Evolutionary conservation across 768 basidiomycete genomes (phyloP), one percentile per base, ranked within the genome.

Genomic region (Mycena leptocephala): DNA sequence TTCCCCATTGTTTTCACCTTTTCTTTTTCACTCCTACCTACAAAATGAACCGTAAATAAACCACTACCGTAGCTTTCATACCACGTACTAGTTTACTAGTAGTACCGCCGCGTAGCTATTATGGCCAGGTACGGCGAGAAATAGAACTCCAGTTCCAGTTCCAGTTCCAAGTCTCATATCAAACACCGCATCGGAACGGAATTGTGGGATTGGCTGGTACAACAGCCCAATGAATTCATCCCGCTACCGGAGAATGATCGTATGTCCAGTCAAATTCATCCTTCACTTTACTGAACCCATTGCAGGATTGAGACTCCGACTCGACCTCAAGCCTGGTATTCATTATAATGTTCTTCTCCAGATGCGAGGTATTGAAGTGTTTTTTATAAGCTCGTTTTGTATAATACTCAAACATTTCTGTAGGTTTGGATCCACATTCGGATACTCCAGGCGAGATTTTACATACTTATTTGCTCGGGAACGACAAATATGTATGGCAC

Each of bases 401-500:
- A 16, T 11, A 41, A 11, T 10, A 56, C n/a, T n/a, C n/a, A n/a
- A n/a, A n/a, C n/a, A n/a, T n/a, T n/a, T n/a, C n/a, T n/a, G n/a
- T n/a, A n/a, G n/a, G n/a, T n/a, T n/a, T n/a, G n/a, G n/a, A n/a
- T n/a, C n/a, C n/a, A n/a, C n/a, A n/a, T n/a, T n/a, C n/a, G n/a
- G n/a, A n/a, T n/a, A n/a, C n/a, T n/a, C n/a, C n/a, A n/a, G n/a
- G n/a, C n/a, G n/a, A 71, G 28, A 71, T 63, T 10, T n/a, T 61
- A 13, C 83, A 84, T 61, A 81, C 72, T n/a, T n/a, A n/a, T n/a
- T n/a, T 83, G 7, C 77, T 84, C 8, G 83, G 83, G 7, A 71
- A 75, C 16, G 83, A 84, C 55, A 71, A 63, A 14, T 87, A 87
- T 75, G 64, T 81, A 6, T 86, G 85, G 85, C 79, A 86, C 20